Percentiles rank a stretch among this genome's conserved stretches.
Conservation (phyloP, 768 basidiomycete species). For the Phlebiopsis gigantea region DNA sequence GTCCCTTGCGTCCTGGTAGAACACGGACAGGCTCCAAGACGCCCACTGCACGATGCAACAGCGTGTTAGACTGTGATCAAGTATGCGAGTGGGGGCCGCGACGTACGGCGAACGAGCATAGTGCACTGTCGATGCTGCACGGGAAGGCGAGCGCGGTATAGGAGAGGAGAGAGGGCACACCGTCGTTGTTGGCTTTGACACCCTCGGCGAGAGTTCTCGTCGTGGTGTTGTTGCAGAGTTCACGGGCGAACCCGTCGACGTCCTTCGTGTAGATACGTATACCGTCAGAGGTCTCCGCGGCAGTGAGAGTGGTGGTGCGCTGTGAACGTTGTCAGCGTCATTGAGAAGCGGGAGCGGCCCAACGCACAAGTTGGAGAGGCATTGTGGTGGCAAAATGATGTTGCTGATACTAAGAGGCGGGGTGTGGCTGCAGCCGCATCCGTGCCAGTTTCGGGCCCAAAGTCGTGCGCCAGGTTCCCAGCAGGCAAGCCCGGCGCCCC, state of each 20-base stretch:
- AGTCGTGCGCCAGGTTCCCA: too few species aligned
- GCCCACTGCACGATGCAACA: background rate
- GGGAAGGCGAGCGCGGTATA: background rate
- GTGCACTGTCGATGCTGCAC: constrained; percentile 3
- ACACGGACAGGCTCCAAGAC: background rate
- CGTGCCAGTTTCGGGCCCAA: too few species aligned
- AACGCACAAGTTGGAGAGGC: background rate
- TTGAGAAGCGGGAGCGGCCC: background rate
- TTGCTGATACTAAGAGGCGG: background rate
- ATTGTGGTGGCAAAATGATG: background rate
- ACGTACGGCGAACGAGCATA: constrained; percentile 5
- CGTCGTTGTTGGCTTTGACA: background rate
- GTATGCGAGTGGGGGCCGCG: background rate
- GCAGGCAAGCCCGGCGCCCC: too few species aligned
- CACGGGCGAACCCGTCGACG: constrained; percentile 1
- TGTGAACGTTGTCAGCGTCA: background rate
- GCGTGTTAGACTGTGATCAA: too few species aligned
- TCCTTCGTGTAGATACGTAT: constrained; percentile 8
- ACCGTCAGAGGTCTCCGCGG: background rate
- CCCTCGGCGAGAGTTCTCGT: background rate
- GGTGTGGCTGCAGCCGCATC: too few species aligned
- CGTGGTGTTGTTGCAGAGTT: constrained; percentile 4
- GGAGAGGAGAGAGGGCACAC: background rate
- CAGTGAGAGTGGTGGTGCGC: constrained; percentile 4
- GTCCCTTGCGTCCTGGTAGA: constrained; percentile 1